Evolutionary conservation across 257 asterid species (phyloP).

Genomic region (Nicotiana obtusifolia): DNA sequence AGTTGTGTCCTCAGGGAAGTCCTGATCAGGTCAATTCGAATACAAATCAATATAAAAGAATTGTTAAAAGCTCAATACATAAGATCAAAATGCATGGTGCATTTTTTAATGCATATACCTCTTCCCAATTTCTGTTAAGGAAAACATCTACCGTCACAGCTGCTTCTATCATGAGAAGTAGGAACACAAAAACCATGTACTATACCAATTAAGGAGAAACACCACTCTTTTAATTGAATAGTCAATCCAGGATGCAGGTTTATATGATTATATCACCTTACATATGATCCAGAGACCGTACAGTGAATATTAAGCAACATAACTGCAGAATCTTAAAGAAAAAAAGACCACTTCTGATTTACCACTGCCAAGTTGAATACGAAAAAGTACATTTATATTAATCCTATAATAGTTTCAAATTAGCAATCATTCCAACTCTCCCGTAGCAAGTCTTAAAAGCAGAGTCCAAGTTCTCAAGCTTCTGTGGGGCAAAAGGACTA

Average conservation of each 20-base stretch:
- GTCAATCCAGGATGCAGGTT: background rate
- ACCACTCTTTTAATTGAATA: slow-evolving; percentile 8
- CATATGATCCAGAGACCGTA: background rate
- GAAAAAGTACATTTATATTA: background rate
- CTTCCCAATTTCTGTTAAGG: slow-evolving; percentile 77
- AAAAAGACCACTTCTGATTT: background rate
- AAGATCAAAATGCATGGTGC: background rate
- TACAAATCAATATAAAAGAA: background rate
- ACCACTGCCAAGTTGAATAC: background rate
- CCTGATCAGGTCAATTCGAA: slow-evolving; percentile 3
- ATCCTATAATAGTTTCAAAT: background rate
- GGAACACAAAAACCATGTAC: slow-evolving; percentile 62
- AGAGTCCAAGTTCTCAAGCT: background rate
- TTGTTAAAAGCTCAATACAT: background rate
- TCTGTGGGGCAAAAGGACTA: background rate
- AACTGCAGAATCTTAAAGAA: background rate
- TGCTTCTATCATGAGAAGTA: slow-evolving; percentile 71
- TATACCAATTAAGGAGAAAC: slow-evolving; percentile 47
- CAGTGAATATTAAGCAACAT: background rate
- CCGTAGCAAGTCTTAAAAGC: background rate
- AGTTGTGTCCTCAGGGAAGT: slow-evolving; percentile 75
- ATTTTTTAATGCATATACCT: slow-evolving; percentile 40
- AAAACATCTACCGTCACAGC: slow-evolving; percentile 68
- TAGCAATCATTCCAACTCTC: background rate
- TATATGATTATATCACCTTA: background rate